A percentile compares a stretch with the other conserved stretches of the same genome.
Conservation (phyloP, 2,329 filamentous ascomycete genomes). For the Fusarium anthophilum region DNA sequence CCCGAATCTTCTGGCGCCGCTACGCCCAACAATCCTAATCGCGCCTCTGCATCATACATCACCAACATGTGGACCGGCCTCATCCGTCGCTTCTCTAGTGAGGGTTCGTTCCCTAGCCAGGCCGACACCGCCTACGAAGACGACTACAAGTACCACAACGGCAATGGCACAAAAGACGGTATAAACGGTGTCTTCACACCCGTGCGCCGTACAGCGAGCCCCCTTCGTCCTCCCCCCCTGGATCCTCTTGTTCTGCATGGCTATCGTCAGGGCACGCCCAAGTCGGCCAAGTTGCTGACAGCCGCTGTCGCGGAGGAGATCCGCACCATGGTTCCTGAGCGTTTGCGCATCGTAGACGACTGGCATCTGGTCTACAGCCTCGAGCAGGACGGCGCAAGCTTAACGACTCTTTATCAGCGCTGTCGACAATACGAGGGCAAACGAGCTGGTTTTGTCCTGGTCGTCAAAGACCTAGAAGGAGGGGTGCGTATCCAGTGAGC, state of each 20-base stretch:
- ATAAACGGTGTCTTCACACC: constrained; percentile 66
- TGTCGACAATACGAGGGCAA: constrained; percentile 73
- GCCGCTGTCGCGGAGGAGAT: constrained; percentile 89
- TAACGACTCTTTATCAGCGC: constrained; percentile 86
- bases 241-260: constrained; percentile 79
- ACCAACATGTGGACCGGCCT: constrained; percentile 66
- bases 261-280: constrained; percentile 68
- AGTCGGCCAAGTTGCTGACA: constrained; percentile 73
- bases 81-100: constrained; percentile 72
- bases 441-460: constrained; percentile 88
- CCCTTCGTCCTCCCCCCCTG: constrained; percentile 88
- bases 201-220: constrained; percentile 70
- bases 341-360: constrained; percentile 85
- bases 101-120: constrained; percentile 49
- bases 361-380: constrained; percentile 91
- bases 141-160: constrained; percentile 16
- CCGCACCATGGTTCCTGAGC: constrained; percentile 83
- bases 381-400: constrained; percentile 88
- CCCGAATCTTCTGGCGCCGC: constrained; percentile 38
- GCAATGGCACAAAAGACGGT: constrained; percentile 58
- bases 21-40: constrained; percentile 37
- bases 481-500: constrained; percentile 64
- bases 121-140: constrained; percentile 39
- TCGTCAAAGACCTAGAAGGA: constrained; percentile 80
- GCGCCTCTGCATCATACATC: constrained; percentile 42